Evolutionary conservation across 306 rosid genomes (phyloP), one percentile per base, ranked within the genome.

Genomic region (Potentilla sterilis): DNA sequence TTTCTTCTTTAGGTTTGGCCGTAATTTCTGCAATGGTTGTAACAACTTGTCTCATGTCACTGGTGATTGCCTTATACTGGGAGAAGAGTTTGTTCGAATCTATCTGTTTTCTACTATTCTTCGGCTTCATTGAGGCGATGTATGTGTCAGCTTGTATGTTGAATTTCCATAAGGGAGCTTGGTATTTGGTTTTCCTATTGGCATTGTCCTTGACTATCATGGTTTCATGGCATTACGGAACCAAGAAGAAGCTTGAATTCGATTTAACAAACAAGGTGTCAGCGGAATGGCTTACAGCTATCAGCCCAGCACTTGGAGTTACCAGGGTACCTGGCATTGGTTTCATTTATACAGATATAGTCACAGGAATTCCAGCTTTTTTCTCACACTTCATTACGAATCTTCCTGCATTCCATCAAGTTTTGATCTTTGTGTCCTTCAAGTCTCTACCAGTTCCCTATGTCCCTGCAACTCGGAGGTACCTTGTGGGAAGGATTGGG

Each of bases 201-300:
- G 80, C 51, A 3, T 62, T 83, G 49, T 79, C 86, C 24, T 79
- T 92, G 82, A 92, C 88, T 21, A 59, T 88, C 67, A 92, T 92
- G 96, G 78, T 89, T 35, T 80, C 96, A 18, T 89, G 97, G 96
- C 96, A 92, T 74, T 92, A 88, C 21, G 97, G 96, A 80, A 89
- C 89, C 34, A 70, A 82, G 87, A 92, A 89, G 89, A 92, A 92
- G 86, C 89, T 89, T 8, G 93, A 89, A 80, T 89, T 81, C 68
- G 93, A 92, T 72, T 37, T 87, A 80, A 74, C 90, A 37, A 92
- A 89, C 93, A 92, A 88, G 81, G 93, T 92, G 16, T 78, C 96
- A 5, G 82, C 87, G 0, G 97, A 89, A 70, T 89, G 97, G 96
- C 85, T 92, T 4, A 83, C 83, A 40, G 86, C 87, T 42, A 81